Base-by-base conservation (phyloP, 2,329 filamentous ascomycete species). In the Cytospora paraplurivora region DNA sequence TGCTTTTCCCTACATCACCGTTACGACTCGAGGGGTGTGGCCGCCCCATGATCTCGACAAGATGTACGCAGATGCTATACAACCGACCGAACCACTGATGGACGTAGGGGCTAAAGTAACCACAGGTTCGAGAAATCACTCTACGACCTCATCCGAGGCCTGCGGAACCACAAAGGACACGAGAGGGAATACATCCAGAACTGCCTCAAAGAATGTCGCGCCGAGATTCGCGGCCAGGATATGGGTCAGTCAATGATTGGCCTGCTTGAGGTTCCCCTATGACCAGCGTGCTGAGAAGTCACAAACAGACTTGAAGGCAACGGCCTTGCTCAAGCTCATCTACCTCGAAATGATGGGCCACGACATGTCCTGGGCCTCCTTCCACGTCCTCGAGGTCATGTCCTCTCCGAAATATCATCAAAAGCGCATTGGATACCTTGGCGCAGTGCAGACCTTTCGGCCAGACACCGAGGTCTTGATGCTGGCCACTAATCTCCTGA, bases 301-400 rank as follows among this genome's bases (percentile, higher is more conserved):
- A 34, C 21, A 27, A 62, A 59, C 64, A 92, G 93, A 98, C 79
- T 85, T 97, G 77, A 99, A 99, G 82, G 93, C 95, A 21, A 98
- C 93, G 38, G 95, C 95, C 53, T 84, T 99, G 60, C 82, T 99
- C 72, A 99, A 99, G 81, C 85, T 99, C 71, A 89, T 97, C 59
- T 99, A 99, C 76, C 86, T 99, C 69, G 95, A 99, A 76, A 99
- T 99, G 95, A 93, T 98, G 70, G 95, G 95, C 15, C 91, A 98
- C 75, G 95, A 98, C 77, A 99, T 99, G 95, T 97, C 94, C 3
- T 99, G 95, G 95, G 95, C 95, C 4, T 93, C 93, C 13, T 99
- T 99, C 78, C 92, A 99, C 75, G 94, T 98, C 59, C 88, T 99
- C 55, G 95, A 99, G 79, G 95, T 99, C 78, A 99, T 99, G 95